Evolutionary conservation across 768 basidiomycete species (phyloP).

Genomic region (Hericium coralloides): DNA sequence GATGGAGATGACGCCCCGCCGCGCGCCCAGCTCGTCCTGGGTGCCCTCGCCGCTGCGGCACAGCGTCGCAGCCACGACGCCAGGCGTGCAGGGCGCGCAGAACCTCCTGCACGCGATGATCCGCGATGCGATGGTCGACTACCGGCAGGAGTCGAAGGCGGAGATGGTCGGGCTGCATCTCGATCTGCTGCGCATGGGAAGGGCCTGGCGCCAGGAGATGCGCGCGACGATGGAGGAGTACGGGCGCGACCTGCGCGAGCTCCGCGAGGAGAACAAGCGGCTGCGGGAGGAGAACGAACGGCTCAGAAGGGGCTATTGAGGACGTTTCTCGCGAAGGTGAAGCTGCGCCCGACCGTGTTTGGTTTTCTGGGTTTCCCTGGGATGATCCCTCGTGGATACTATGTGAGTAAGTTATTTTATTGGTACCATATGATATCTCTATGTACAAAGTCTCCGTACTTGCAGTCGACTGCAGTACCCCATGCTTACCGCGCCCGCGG

Average conservation of each 20-base stretch:
- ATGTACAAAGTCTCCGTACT: neutral
- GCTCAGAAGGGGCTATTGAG: constrained; percentile 30
- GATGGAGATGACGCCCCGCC: constrained; percentile 48
- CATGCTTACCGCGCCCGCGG: neutral
- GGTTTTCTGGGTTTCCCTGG: neutral
- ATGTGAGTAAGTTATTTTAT: neutral
- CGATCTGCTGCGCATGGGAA: constrained; percentile 63
- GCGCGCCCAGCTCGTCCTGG: constrained; percentile 19
- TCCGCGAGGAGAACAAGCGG: constrained; percentile 39
- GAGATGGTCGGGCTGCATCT: constrained; percentile 71
- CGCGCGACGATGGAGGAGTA: constrained; percentile 53
- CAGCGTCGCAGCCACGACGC: constrained; percentile 29
- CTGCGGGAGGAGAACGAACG: constrained; percentile 61
- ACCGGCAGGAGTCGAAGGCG: constrained; percentile 56
- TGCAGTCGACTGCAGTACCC: neutral
- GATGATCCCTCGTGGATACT: neutral
- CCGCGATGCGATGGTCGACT: constrained; percentile 66
- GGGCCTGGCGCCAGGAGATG: constrained; percentile 60
- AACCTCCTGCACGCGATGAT: constrained; percentile 58
- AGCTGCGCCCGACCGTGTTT: neutral
- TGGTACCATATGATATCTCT: neutral
- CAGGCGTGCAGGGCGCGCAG: constrained; percentile 35
- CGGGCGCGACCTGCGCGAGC: constrained; percentile 41
- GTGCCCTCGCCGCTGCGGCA: constrained; percentile 23
- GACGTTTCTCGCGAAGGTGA: neutral